Evolutionary conservation across 2,329 filamentous ascomycete genomes (phyloP).

Genomic region (Capronia americana): DNA sequence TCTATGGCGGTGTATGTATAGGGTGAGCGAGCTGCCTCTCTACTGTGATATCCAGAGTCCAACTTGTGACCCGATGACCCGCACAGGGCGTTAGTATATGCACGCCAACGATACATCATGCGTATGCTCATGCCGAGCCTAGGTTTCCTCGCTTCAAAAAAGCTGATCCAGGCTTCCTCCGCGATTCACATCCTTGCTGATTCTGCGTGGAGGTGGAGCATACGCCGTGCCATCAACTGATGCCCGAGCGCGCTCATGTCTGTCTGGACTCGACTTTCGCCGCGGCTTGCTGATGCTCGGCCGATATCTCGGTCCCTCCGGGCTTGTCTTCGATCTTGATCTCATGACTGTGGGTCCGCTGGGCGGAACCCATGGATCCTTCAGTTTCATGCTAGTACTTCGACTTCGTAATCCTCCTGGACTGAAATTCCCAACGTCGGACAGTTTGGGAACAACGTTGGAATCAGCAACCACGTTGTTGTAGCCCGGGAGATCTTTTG

Average conservation of each 20-base stretch:
- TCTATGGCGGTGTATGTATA: neutral
- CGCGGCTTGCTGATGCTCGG: constrained; percentile 19
- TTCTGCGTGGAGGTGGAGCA: constrained; percentile 6
- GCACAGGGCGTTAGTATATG: neutral
- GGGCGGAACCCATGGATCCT: neutral
- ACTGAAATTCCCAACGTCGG: constrained; percentile 24
- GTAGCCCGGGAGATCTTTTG: constrained; percentile 23
- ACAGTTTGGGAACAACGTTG: constrained; percentile 21
- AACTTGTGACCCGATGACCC: neutral
- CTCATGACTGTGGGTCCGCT: constrained; percentile 1
- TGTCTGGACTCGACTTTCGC: constrained; percentile 20
- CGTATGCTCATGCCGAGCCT: neutral
- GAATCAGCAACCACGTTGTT: constrained; percentile 30
- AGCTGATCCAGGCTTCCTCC: constrained; percentile 27
- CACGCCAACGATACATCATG: neutral
- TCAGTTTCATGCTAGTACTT: neutral
- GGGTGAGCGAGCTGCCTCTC: neutral
- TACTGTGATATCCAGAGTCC: constrained; percentile 1
- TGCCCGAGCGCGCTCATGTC: constrained; percentile 14
- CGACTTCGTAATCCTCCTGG: constrained; percentile 2
- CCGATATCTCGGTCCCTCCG: constrained; percentile 20
- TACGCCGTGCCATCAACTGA: constrained; percentile 22
- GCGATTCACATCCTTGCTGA: constrained; percentile 22
- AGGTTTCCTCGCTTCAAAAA: constrained; percentile 18
- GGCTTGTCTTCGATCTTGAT: constrained; percentile 32